Evolutionary conservation across 2,329 filamentous ascomycete species (phyloP).

Genomic region (Chrysoporthe deuterocubensis): DNA sequence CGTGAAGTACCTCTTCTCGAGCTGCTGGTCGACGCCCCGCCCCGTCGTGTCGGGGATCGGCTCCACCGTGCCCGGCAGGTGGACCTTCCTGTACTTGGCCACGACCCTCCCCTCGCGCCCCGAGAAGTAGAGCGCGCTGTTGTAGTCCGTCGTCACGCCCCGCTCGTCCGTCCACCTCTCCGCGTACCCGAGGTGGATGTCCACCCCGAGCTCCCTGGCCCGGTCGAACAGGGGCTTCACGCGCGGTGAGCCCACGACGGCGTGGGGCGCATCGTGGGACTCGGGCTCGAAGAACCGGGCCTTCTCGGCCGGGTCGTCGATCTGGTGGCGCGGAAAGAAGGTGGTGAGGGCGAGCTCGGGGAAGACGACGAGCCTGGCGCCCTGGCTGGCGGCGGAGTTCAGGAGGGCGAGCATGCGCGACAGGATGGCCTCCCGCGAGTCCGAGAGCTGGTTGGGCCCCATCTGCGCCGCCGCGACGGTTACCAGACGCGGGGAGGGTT

Average conservation of each 20-base stretch:
- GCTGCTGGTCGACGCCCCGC: slow-evolving; percentile 54
- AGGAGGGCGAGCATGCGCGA: slow-evolving; percentile 54
- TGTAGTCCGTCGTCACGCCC: slow-evolving; percentile 50
- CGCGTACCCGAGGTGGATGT: slow-evolving; percentile 57
- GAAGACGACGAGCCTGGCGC: slow-evolving; percentile 55
- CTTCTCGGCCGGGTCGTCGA: slow-evolving; percentile 48
- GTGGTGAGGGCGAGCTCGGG: slow-evolving; percentile 60
- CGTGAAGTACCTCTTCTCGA: slow-evolving; percentile 59
- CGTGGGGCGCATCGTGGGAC: slow-evolving; percentile 39
- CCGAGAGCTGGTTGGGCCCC: slow-evolving; percentile 48
- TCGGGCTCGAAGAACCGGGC: slow-evolving; percentile 55
- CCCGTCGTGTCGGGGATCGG: slow-evolving; percentile 45
- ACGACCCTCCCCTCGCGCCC: slow-evolving; percentile 45
- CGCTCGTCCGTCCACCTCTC: slow-evolving; percentile 46
- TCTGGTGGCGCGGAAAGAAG: slow-evolving; percentile 58
- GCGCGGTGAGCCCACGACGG: slow-evolving; percentile 45
- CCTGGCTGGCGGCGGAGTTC: slow-evolving; percentile 46
- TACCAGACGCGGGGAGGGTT: slow-evolving; percentile 25
- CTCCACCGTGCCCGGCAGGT: slow-evolving; percentile 56
- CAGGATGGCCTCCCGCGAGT: slow-evolving; percentile 48
- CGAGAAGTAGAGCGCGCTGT: slow-evolving; percentile 60
- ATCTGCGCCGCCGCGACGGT: slow-evolving; percentile 58
- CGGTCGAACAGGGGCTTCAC: slow-evolving; percentile 53
- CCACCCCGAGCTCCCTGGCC: slow-evolving; percentile 51
- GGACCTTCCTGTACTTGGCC: slow-evolving; percentile 58